Conservation (phyloP, 768 basidiomycete genomes). For the Hypholoma fasciculare region DNA sequence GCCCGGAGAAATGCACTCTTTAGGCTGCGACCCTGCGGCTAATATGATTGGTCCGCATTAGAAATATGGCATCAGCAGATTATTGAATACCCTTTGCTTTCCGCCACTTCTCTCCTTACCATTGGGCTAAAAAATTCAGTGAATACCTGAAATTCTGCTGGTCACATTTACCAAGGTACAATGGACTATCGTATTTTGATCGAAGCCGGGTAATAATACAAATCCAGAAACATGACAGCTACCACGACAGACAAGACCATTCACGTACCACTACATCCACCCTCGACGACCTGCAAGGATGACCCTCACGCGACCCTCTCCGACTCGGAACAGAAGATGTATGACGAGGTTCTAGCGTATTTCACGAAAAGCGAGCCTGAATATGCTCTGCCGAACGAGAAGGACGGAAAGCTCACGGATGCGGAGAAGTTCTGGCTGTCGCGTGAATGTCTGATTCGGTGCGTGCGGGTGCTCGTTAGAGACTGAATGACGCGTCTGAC, state of each 20-base stretch:
- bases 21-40: background rate
- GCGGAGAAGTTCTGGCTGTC: slow-evolving; percentile 82
- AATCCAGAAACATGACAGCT: slow-evolving; percentile 2
- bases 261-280: slow-evolving; percentile 32
- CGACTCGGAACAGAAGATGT: slow-evolving; percentile 46
- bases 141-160: no score
- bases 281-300: slow-evolving; percentile 25
- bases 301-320: slow-evolving; percentile 38
- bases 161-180: background rate
- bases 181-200: background rate
- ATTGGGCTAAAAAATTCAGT: no score
- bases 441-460: slow-evolving; percentile 73
- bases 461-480: slow-evolving; percentile 7
- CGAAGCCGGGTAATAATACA: background rate
- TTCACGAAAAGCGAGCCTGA: slow-evolving; percentile 43
- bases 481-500: background rate
- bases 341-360: slow-evolving; percentile 56
- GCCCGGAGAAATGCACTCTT: no score
- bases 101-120: background rate
- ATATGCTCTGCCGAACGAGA: slow-evolving; percentile 52
- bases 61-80: slow-evolving; percentile 1
- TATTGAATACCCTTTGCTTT: background rate
- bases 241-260: slow-evolving; percentile 25
- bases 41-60: slow-evolving; percentile 1
- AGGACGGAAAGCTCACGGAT: slow-evolving; percentile 51